These are phyloP conservation scores for Lycium barbarum DNA, from an alignment of 257 asterid genomes.

Conservation along the genomic window DNA sequence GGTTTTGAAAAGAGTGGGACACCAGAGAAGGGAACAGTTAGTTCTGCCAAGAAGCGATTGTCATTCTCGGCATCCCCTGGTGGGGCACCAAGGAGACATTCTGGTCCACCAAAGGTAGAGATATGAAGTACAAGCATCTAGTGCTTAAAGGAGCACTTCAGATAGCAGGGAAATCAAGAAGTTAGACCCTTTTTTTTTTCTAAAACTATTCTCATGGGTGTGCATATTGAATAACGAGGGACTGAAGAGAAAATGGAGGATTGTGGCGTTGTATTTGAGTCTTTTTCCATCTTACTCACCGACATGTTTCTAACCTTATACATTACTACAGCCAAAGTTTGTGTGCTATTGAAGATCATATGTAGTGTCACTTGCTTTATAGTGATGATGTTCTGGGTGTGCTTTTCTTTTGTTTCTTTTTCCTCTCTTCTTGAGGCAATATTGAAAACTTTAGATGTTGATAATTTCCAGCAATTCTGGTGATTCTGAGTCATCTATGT, in stretches of 20 bases:
- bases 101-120: conserved; percentile 47
- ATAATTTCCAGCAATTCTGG: background rate
- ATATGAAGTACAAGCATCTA: conserved; percentile 2
- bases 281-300: conserved; percentile 3
- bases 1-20: conserved; percentile 50
- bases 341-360: conserved; percentile 1
- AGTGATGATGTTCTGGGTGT: conserved; percentile 19
- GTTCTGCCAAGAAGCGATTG: conserved; percentile 57
- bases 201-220: conserved; percentile 14
- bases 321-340: background rate
- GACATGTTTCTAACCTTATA: conserved; percentile 26
- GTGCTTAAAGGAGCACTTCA: background rate
- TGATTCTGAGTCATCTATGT: background rate
- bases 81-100: conserved; percentile 46
- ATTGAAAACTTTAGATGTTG: background rate
- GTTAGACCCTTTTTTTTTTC: background rate
- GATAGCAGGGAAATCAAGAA: conserved; percentile 3
- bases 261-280: background rate
- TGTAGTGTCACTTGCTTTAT: background rate
- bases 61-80: conserved; percentile 64
- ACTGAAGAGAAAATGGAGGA: background rate
- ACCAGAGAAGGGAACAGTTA: conserved; percentile 45
- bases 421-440: background rate
- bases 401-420: background rate
- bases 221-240: conserved; percentile 22